Percentiles rank a stretch among this genome's conserved stretches.
Evolutionary conservation across 2,329 filamentous ascomycete species (phyloP).

Genomic region (Claviceps citrina): DNA sequence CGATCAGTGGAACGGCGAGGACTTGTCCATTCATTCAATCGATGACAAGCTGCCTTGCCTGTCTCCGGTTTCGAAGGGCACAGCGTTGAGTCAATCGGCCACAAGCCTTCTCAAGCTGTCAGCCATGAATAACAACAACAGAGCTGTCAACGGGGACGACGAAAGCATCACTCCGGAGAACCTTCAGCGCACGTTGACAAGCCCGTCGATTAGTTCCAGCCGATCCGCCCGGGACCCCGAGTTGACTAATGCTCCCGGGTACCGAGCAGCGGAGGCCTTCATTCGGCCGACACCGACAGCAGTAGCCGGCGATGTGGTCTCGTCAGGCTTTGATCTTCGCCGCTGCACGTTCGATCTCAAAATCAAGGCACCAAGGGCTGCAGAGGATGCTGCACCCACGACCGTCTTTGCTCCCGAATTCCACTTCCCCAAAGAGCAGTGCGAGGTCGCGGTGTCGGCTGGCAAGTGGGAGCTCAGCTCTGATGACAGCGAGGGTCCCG

Average conservation of each 20-base stretch:
- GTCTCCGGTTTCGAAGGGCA: constrained; percentile 31
- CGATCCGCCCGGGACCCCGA: constrained; percentile 37
- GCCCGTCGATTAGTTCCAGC: constrained; percentile 48
- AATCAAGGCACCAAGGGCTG: constrained; percentile 44
- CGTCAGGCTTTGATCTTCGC: constrained; percentile 69
- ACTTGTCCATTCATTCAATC: constrained; percentile 73
- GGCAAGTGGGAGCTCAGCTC: constrained; percentile 80
- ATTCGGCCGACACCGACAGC: constrained; percentile 69
- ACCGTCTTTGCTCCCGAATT: constrained; percentile 78
- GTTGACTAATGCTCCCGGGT: constrained; percentile 51
- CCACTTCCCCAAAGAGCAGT: constrained; percentile 68
- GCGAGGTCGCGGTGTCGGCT: constrained; percentile 58
- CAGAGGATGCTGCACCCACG: constrained; percentile 52
- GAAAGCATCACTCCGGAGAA: constrained; percentile 57
- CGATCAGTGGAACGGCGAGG: constrained; percentile 95
- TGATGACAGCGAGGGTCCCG: constrained; percentile 52
- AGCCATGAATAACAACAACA: constrained; percentile 14
- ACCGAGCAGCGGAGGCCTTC: constrained; percentile 83
- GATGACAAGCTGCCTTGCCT: constrained; percentile 57
- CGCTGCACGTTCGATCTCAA: constrained; percentile 63
- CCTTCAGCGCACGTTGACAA: constrained; percentile 56
- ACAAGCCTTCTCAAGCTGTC: constrained; percentile 20
- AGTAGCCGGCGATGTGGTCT: constrained; percentile 54
- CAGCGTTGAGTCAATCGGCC: constrained; percentile 28
- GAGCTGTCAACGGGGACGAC: constrained; percentile 32